A percentile compares a stretch with the other conserved stretches of the same genome.
phyloP scores from a whole-genome alignment of 768 basidiomycete species.

The Phylloporus sp. region DNA sequence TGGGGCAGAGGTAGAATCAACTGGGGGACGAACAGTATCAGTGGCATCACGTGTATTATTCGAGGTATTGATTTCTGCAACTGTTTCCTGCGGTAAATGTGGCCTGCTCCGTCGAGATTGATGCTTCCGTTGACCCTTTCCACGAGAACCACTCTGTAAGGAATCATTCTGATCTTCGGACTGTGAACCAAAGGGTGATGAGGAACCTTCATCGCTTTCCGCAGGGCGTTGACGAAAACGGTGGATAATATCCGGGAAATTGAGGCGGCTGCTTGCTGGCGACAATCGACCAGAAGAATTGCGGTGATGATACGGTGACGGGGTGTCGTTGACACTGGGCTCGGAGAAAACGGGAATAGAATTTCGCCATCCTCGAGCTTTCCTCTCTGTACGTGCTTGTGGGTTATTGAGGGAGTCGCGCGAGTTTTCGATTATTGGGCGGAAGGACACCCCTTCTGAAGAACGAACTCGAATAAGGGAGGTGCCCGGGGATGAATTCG shows the following conservation, averaged over 20 bases:
- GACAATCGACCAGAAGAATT: conserved; percentile 34
- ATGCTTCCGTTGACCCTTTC: conserved; percentile 13
- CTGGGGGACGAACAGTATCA: conserved; percentile 1
- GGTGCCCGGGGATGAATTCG: conserved; percentile 38
- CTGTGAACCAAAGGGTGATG: conserved; percentile 43
- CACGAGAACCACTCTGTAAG: conserved; percentile 13
- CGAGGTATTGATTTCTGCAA: conserved; percentile 7
- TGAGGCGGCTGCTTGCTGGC: conserved; percentile 41
- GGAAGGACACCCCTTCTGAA: conserved; percentile 54
- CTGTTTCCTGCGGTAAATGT: conserved; percentile 12
- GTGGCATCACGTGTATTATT: conserved; percentile 6
- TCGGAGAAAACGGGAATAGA: conserved; percentile 28
- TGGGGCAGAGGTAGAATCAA: conserved; percentile 1
- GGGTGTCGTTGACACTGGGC: conserved; percentile 29
- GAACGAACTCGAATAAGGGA: conserved; percentile 38
- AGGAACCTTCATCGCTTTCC: conserved; percentile 47
- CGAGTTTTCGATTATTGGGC: conserved; percentile 48
- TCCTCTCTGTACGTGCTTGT: conserved; percentile 41
- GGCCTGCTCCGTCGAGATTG: conserved; percentile 26
- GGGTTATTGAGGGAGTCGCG: conserved; percentile 47
- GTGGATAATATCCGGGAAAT: conserved; percentile 36
- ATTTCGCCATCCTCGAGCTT: conserved; percentile 23
- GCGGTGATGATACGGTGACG: conserved; percentile 29
- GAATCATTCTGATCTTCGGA: conserved; percentile 39
- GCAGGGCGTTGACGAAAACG: conserved; percentile 32